Evolutionary conservation across 768 basidiomycete genomes (phyloP).

Genomic region (Mycena belliarum): DNA sequence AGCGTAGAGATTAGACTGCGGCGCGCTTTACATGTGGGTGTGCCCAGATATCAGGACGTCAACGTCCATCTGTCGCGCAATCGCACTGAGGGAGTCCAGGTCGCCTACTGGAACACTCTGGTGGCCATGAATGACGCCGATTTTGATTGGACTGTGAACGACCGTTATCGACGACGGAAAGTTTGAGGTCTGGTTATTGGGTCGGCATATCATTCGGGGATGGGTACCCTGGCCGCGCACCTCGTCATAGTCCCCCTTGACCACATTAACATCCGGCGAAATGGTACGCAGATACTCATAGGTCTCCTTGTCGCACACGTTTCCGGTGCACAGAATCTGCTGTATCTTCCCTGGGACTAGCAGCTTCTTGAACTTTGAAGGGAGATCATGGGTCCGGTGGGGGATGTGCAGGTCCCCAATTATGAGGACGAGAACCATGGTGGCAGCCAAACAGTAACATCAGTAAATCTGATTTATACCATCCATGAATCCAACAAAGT

Average conservation of each 20-base stretch:
- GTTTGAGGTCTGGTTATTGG: conserved; percentile 48
- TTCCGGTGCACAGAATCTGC: conserved; percentile 96
- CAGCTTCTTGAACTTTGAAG: conserved; percentile 95
- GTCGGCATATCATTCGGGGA: background rate
- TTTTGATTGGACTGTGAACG: conserved; percentile 80
- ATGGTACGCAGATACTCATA: conserved; percentile 95
- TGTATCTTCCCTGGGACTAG: conserved; percentile 96
- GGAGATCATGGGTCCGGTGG: conserved; percentile 85
- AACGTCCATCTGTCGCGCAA: conserved; percentile 96
- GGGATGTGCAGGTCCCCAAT: conserved; percentile 99
- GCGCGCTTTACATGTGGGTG: conserved; percentile 77
- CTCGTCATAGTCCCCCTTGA: conserved; percentile 95
- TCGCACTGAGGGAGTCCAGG: conserved; percentile 82
- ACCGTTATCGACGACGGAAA: conserved; percentile 84
- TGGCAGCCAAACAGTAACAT: conserved; percentile 2
- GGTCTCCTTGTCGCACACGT: conserved; percentile 96
- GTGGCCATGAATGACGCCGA: conserved; percentile 93
- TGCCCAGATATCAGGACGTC: conserved; percentile 93
- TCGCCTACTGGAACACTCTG: conserved; percentile 93
- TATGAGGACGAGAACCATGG: conserved; percentile 91
- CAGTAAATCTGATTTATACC: background rate
- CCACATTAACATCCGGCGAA: conserved; percentile 90
- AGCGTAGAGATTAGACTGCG: background rate
- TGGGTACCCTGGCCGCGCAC: conserved; percentile 41
- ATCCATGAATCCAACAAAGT: conserved; percentile 71